These are phyloP conservation scores for Colletotrichum somersetense DNA, from an alignment of 2,329 filamentous ascomycete species.

Conservation along the genomic window DNA sequence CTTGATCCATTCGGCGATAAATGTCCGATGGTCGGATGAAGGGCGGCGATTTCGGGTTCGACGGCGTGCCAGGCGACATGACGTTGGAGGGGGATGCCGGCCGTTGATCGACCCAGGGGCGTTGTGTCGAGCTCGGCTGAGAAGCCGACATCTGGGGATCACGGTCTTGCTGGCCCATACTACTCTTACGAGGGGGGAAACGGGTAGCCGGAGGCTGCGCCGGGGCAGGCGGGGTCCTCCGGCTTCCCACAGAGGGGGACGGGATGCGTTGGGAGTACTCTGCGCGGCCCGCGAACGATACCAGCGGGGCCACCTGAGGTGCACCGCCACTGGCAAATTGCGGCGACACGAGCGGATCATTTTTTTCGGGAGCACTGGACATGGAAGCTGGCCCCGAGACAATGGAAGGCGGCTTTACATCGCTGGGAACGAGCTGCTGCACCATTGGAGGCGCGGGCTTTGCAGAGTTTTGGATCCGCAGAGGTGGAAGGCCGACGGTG, in stretches of 20 bases:
- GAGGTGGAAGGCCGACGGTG: conserved; percentile 47
- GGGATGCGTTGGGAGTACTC: conserved; percentile 22
- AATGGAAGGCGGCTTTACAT: conserved; percentile 15
- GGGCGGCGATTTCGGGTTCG: conserved; percentile 68
- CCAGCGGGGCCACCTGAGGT: conserved; percentile 1
- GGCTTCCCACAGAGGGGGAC: conserved; percentile 29
- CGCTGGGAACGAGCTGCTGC: conserved; percentile 29
- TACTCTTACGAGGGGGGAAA: conserved; percentile 73
- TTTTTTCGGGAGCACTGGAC: conserved; percentile 37
- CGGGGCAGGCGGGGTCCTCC: conserved; percentile 27
- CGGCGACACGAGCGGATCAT: conserved; percentile 44
- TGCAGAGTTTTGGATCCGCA: conserved; percentile 49
- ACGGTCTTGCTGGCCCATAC: conserved; percentile 63
- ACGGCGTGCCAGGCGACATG: conserved; percentile 52
- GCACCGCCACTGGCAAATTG: conserved; percentile 39
- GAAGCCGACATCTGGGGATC: conserved; percentile 46
- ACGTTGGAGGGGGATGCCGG: conserved; percentile 55
- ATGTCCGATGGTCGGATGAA: conserved; percentile 83
- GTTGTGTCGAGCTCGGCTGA: conserved; percentile 47
- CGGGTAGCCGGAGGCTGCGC: conserved; percentile 51
- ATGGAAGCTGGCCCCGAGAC: conserved; percentile 30
- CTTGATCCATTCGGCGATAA: conserved; percentile 78
- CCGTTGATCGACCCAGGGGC: conserved; percentile 53
- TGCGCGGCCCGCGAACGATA: conserved; percentile 30
- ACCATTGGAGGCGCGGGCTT: conserved; percentile 20